Base-by-base conservation (phyloP, 441 rosid species). In the Croton laevigatus region DNA sequence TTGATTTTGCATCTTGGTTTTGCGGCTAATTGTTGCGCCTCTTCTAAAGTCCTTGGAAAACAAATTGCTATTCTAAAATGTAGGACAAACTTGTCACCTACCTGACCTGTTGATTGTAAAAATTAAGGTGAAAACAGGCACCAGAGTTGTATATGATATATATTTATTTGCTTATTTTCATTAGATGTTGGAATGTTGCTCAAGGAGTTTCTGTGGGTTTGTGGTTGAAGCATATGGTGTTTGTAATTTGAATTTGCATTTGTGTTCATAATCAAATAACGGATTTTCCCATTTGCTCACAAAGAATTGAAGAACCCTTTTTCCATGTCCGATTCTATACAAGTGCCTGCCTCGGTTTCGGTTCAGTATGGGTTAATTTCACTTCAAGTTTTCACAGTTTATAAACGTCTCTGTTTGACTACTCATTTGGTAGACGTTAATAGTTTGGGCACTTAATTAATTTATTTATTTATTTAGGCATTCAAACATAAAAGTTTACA, bases 1-100 rank as follows among this genome's bases (percentile, higher is more conserved):
- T 84, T 95, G 82, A 85, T 76, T 61, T 42, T 51, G 60, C 16
- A 52, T 59, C 7, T 4, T 19, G n/a, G n/a, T 52, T 44, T 32
- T 12, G 42, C 14, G 52, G 16, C 37, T 5, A 6, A 7, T 40
- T 2, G 59, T 32, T 38, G 70, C 27, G 48, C 36, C 45, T 12
- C 5, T 36, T 38, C 37, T n/a, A 16, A 66, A 52, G 69, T 27
- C 20, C 13, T 32, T 23, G 55, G 38, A 11, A 32, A 36, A 70
- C 4, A 22, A 49, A 20, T 11, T 45, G 46, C 36, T 19, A 22
- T 13, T 38, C 65, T 7, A 37, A 14, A 12, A 36, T 19, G 4
- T 9, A 51, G 65, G 55, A 22, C n/a, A 34, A 58, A 27, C 1
- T n/a, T 59, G 70, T 38, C 58, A 12, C 48, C 54, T 16, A 12